Percentiles rank a stretch among this genome's conserved stretches.
Evolutionary conservation across 768 basidiomycete species (phyloP).

Genomic region (Ephemerocybe angulata): DNA sequence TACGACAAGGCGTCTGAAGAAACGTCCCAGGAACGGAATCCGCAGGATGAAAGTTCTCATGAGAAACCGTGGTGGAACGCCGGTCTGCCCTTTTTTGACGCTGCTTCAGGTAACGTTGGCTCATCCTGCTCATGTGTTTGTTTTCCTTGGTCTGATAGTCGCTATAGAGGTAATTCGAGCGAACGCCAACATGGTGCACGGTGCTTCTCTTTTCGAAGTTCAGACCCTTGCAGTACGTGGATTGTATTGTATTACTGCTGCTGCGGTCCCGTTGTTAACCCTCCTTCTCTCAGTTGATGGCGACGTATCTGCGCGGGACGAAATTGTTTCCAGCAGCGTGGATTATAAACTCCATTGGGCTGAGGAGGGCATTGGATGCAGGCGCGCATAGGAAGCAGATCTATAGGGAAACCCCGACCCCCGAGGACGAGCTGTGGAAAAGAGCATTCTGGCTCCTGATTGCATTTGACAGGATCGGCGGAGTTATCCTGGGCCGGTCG

Average conservation of each 20-base stretch:
- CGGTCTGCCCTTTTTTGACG: neutral
- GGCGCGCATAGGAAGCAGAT: constrained; percentile 69
- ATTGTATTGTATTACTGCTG: too few species aligned
- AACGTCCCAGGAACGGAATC: neutral
- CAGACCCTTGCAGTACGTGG: constrained; percentile 3
- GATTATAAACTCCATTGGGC: constrained; percentile 50
- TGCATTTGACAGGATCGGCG: constrained; percentile 54
- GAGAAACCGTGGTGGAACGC: constrained; percentile 1
- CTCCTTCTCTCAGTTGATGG: constrained; percentile 39
- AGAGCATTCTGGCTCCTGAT: constrained; percentile 74
- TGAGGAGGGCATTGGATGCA: constrained; percentile 67
- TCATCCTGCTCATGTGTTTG: neutral
- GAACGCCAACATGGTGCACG: neutral
- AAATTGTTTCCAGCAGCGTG: constrained; percentile 49
- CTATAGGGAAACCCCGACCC: constrained; percentile 42
- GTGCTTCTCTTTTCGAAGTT: constrained; percentile 11
- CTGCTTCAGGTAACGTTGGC: neutral
- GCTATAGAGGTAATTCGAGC: neutral
- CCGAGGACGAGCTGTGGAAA: constrained; percentile 73
- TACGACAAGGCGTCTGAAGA: neutral
- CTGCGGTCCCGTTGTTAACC: too few species aligned
- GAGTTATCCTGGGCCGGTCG: constrained; percentile 51
- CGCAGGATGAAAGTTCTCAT: neutral
- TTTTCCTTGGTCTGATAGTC: neutral
- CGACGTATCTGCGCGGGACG: constrained; percentile 52